Base-by-base conservation (phyloP, 768 basidiomycete genomes). In the Podaxis sp. region DNA sequence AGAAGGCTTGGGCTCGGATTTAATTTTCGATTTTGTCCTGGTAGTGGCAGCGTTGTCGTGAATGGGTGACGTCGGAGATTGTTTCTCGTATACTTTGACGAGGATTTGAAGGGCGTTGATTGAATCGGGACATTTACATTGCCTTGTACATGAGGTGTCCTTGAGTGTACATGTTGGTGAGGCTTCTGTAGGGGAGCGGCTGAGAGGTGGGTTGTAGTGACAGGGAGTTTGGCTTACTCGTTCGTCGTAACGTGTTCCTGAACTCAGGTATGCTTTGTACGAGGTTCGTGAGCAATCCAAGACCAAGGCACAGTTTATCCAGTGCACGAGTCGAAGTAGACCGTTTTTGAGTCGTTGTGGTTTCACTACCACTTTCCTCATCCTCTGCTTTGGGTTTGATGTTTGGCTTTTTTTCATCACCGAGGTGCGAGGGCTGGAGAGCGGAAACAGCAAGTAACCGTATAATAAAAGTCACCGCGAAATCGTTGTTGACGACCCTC, bases 221-320 rank as follows among this genome's bases (percentile, higher is more conserved):
- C 28, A 24, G 33, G 24, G n/a, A 50, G 41, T 15, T n/a, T 24
- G 22, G 72, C 86, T 65, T 70, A 90, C 90, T 75, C 41, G 77
- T 82, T 12, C 78, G 76, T 46, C 82, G 78, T 8, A 85, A 71
- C 2, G 76, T 66, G 40, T 78, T 71, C 49, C 83, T 84, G 10
- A 81, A 79, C n/a, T 73, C 76, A 0, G 80, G 78, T n/a, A 80
- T 75, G 4, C 76, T 76, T 68, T 92, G 89, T 0, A 91, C 84
- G 48, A 93, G 76, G 71, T 93, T 93, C 57, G 90, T 91, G 44
- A 93, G 75, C 10, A 93, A 75, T 1, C 87, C 92, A 4, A 94
- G 80, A 5, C 87, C 82, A 28, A 94, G 85, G 71, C 91, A 93
- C 4, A 92, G 76, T 37, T 82, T 79, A 69, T 94, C 93, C n/a